Evolutionary conservation across 352 stramenopile species (phyloP).

Genomic region (Pythium dissotocum): DNA sequence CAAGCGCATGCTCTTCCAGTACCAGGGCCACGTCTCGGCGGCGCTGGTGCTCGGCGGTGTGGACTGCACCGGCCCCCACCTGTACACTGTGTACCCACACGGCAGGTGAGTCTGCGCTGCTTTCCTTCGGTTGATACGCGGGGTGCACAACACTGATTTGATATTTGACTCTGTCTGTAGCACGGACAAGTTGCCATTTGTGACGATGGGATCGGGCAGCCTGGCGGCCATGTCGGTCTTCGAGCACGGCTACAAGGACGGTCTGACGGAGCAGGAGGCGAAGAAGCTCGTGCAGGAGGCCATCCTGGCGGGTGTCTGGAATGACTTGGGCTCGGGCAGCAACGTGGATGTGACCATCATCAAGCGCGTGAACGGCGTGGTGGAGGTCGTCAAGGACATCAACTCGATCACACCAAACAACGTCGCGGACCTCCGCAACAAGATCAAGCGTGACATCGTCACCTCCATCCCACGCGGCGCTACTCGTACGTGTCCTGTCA

Average conservation of each 20-base stretch:
- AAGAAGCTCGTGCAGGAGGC: conserved; percentile 95
- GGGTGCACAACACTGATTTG: conserved; percentile 4
- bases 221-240: conserved; percentile 98
- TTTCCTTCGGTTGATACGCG: conserved; percentile 5
- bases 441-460: conserved; percentile 85
- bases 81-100: conserved; percentile 99
- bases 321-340: conserved; percentile 96
- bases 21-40: conserved; percentile 95
- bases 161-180: conserved; percentile 26
- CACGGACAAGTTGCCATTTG: conserved; percentile 97
- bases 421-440: conserved; percentile 81
- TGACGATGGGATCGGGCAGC: conserved; percentile 98
- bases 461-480: conserved; percentile 80
- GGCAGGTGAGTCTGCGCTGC: conserved; percentile 53
- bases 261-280: conserved; percentile 96
- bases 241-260: conserved; percentile 94
- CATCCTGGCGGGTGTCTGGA: conserved; percentile 97
- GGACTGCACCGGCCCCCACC: conserved; percentile 93
- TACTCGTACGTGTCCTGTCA: conserved; percentile 53
- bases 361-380: conserved; percentile 82
- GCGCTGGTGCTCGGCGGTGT: conserved; percentile 98
- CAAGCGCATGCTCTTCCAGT: conserved; percentile 97
- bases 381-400: conserved; percentile 88
- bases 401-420: conserved; percentile 95
- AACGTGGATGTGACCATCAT: conserved; percentile 98